Conservation (phyloP, 352 stramenopile genomes). For the Pythium rhizo-oryzae region DNA sequence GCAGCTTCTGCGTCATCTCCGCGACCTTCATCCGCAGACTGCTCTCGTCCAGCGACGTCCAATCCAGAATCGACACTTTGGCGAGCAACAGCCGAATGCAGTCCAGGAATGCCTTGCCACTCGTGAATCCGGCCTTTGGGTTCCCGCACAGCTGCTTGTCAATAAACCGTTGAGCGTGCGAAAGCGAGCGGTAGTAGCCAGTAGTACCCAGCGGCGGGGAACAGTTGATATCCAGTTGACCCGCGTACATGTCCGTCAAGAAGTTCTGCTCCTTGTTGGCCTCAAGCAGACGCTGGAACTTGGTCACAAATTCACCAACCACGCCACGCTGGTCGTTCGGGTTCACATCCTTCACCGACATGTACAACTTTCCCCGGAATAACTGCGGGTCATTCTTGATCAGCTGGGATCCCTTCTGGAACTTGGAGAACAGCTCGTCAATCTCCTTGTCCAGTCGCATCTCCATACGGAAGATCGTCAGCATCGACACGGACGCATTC, state of each 20-base stretch:
- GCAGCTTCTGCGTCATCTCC: constrained; percentile 48
- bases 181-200: constrained; percentile 67
- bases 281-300: constrained; percentile 50
- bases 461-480: constrained; percentile 80
- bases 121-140: constrained; percentile 37
- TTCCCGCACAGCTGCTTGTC: constrained; percentile 31
- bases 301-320: constrained; percentile 48
- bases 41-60: constrained; percentile 67
- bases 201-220: constrained; percentile 64
- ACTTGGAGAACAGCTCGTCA: constrained; percentile 61
- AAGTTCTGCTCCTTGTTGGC: constrained; percentile 67
- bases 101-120: constrained; percentile 56
- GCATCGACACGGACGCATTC: constrained; percentile 69
- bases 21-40: constrained; percentile 53
- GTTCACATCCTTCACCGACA: constrained; percentile 82
- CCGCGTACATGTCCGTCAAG: constrained; percentile 63
- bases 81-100: constrained; percentile 69
- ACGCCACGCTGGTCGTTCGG: constrained; percentile 56
- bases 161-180: constrained; percentile 42
- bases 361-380: constrained; percentile 64
- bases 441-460: constrained; percentile 83
- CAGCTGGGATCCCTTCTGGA: constrained; percentile 66
- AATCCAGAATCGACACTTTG: constrained; percentile 80
- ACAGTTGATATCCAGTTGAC: constrained; percentile 61
- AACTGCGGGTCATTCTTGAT: constrained; percentile 58